Evolutionary conservation across 208 protist genomes (phyloP), one percentile per base, ranked within the genome.

Genomic region (Vickermania spadyakhi): DNA sequence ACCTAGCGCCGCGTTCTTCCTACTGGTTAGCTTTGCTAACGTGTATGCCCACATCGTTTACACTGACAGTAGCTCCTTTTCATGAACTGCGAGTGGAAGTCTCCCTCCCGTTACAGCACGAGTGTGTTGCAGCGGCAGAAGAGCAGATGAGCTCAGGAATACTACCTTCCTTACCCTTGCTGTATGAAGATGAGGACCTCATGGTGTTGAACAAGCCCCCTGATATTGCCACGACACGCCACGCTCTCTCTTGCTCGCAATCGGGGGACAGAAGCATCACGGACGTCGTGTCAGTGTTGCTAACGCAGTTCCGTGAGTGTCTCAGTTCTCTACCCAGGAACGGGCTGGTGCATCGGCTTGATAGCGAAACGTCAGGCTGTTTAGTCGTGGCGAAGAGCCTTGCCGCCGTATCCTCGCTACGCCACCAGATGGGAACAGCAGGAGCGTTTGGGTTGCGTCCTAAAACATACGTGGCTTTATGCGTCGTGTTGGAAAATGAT

Each of bases 341-440:
- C n/a, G 87, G 87, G 2, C 75, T 84, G 62, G 81, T 94, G 54
- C 87, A 94, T 53, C 81, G 87, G 0, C 72, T 94, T 3, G 87
- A 94, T 49, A 64, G 54, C 0, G 87, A 81, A 28, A 94, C 87
- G 11, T 91, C 77, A 29, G 87, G 87, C 23, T 81, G 74, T 41
- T 52, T 94, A 13, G 53, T 91, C 3, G 63, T 91, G 52, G 87
- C 87, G 26, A 87, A 89, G 52, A 81, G 66, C 11, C 60, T 74
- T 0, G 52, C 31, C 2, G 87, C 87, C 14, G 63, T 68, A 0
- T 68, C 72, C 28, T 81, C 75, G 14, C 72, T 94, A 56, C 79
- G 87, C 25, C 81, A 91, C 55, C 87, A 91, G 59, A 78, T 91
- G 61, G 87, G 79, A 28, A 90, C 87, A 1, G 78, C 71, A 31